phyloP scores from a whole-genome alignment of 2,329 filamentous ascomycete genomes.

The Neofusicoccum ribis region DNA sequence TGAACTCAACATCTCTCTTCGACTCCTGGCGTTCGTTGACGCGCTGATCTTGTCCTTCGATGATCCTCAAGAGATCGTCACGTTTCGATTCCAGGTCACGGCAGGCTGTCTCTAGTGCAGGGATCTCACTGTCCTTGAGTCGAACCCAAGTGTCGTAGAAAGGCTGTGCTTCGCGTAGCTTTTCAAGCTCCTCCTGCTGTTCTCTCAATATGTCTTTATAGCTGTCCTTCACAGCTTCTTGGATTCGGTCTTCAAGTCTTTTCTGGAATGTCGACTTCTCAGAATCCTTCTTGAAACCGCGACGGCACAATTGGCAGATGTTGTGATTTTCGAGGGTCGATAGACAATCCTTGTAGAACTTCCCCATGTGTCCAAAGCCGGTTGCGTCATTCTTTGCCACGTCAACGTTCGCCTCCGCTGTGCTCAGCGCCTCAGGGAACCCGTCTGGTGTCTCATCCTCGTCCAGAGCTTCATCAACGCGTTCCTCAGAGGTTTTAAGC shows the following conservation, averaged over 20 bases:
- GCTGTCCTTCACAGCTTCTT: slow-evolving; percentile 55
- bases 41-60: slow-evolving; percentile 65
- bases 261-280: slow-evolving; percentile 65
- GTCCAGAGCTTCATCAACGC: slow-evolving; percentile 49
- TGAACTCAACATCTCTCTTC: slow-evolving; percentile 71
- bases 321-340: slow-evolving; percentile 66
- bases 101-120: slow-evolving; percentile 65
- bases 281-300: slow-evolving; percentile 62
- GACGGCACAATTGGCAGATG: slow-evolving; percentile 73
- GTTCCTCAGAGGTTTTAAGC: slow-evolving; percentile 60
- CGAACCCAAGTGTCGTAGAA: slow-evolving; percentile 75
- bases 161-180: slow-evolving; percentile 55
- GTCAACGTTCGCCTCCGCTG: slow-evolving; percentile 54
- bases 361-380: slow-evolving; percentile 66
- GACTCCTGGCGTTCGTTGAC: slow-evolving; percentile 64
- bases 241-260: slow-evolving; percentile 62
- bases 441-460: slow-evolving; percentile 37
- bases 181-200: slow-evolving; percentile 58
- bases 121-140: slow-evolving; percentile 67
- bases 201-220: slow-evolving; percentile 64
- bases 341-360: slow-evolving; percentile 71
- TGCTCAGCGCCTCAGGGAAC: slow-evolving; percentile 54
- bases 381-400: slow-evolving; percentile 63
- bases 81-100: slow-evolving; percentile 48
- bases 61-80: slow-evolving; percentile 39